Conservation (phyloP, 2,329 filamentous ascomycete species). For the Stromatinia cepivora region DNA sequence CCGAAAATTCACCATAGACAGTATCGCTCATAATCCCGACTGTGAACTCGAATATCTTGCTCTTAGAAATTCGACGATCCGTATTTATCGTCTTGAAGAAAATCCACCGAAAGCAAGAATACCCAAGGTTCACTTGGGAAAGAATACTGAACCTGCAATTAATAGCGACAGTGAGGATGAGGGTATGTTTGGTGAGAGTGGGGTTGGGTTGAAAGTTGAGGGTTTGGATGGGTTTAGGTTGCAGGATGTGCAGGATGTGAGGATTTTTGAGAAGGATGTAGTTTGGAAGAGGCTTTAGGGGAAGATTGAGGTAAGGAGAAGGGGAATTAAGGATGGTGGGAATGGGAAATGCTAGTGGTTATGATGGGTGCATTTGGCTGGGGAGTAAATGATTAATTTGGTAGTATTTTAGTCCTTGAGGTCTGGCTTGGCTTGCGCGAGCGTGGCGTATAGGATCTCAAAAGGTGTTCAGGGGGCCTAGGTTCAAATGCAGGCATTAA, state of each 20-base stretch:
- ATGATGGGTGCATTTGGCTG: neutral
- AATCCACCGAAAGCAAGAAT: no score
- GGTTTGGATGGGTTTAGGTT: conserved; percentile 46
- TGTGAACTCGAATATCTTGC: conserved; percentile 60
- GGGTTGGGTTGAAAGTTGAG: conserved; percentile 39
- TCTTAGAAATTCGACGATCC: conserved; percentile 52
- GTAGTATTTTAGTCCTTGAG: no score
- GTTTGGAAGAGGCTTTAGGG: conserved; percentile 46
- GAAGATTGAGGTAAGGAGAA: no score
- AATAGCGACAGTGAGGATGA: conserved; percentile 38
- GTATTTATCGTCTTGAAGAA: conserved; percentile 44
- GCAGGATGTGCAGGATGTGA: conserved; percentile 50
- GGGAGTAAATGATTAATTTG: no score
- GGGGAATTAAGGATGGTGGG: neutral
- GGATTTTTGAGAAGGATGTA: conserved; percentile 61
- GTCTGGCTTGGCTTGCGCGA: neutral
- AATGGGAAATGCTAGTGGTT: no score
- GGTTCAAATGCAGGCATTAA: neutral
- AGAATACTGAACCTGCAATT: conserved; percentile 29
- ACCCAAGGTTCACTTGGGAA: neutral
- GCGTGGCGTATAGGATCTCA: neutral
- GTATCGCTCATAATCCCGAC: conserved; percentile 54
- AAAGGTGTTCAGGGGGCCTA: neutral
- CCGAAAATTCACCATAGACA: conserved; percentile 59
- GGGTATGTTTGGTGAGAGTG: conserved; percentile 21